phyloP scores from a whole-genome alignment of 805 yeast species.

The Saturnispora galanensis region DNA sequence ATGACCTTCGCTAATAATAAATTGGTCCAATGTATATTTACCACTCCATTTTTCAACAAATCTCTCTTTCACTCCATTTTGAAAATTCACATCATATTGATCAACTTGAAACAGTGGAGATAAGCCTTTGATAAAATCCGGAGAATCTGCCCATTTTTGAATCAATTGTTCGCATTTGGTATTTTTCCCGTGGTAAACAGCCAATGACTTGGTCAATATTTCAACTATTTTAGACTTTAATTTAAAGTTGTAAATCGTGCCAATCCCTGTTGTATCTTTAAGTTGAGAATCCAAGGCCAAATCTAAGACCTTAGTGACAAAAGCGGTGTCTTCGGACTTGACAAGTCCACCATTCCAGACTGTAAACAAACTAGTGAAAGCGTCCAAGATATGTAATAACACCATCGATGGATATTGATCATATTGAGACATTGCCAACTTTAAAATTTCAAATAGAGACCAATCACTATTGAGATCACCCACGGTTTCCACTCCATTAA shows the following conservation, averaged over 20 bases:
- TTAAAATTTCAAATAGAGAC: constrained; percentile 49
- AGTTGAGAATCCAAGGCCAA: constrained; percentile 10
- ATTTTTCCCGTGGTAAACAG: constrained; percentile 37
- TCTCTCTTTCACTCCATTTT: constrained; percentile 30
- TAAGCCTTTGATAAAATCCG: constrained; percentile 28
- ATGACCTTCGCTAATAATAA: constrained; percentile 37
- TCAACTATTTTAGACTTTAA: constrained; percentile 63
- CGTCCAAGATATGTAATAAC: constrained; percentile 59
- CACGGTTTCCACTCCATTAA: constrained; percentile 6
- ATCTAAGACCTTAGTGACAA: constrained; percentile 32
- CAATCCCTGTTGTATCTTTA: constrained; percentile 27
- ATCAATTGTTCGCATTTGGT: constrained; percentile 34
- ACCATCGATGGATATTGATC: constrained; percentile 50
- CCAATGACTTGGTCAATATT: constrained; percentile 61
- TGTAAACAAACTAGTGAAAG: constrained; percentile 65
- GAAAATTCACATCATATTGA: constrained; percentile 14
- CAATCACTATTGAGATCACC: constrained; percentile 11
- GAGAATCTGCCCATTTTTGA: constrained; percentile 14
- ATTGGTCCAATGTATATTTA: constrained; percentile 39
- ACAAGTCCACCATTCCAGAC: constrained; percentile 64
- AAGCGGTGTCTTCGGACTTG: constrained; percentile 36
- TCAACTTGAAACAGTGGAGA: constrained; percentile 28
- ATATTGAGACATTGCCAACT: constrained; percentile 42
- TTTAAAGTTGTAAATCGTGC: constrained; percentile 43
- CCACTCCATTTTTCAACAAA: constrained; percentile 32